phyloP scores from a whole-genome alignment of 2,329 filamentous ascomycete genomes.

The Epichloe typhina region DNA sequence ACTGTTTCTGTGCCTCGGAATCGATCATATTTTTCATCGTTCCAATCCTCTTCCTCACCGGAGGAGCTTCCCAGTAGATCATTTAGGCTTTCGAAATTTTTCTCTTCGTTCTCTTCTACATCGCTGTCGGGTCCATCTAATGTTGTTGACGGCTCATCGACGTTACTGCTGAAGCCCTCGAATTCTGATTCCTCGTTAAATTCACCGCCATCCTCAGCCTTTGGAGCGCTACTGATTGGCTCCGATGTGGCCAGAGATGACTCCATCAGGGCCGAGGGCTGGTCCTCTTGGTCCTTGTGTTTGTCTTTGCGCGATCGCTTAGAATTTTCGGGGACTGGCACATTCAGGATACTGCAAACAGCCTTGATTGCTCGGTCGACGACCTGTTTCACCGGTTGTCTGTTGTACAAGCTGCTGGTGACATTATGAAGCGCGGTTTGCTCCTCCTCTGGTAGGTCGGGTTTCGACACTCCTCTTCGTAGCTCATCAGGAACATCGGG shows the following conservation, averaged over 20 bases:
- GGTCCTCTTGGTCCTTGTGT: slow-evolving; percentile 18
- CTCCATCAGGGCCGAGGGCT: slow-evolving; percentile 13
- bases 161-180: slow-evolving; percentile 21
- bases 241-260: neutral
- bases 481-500: slow-evolving; percentile 36
- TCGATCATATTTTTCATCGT: slow-evolving; percentile 17
- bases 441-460: slow-evolving; percentile 39
- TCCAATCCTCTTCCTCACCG: slow-evolving; percentile 28
- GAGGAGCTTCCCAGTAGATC: slow-evolving; percentile 31
- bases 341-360: slow-evolving; percentile 34
- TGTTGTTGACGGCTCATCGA: slow-evolving; percentile 11
- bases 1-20: slow-evolving; percentile 22
- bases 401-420: slow-evolving; percentile 43
- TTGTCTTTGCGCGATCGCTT: slow-evolving; percentile 20
- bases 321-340: slow-evolving; percentile 31
- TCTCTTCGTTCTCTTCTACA: slow-evolving; percentile 19
- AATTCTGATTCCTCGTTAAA: slow-evolving; percentile 22
- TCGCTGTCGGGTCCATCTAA: slow-evolving; percentile 9
- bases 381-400: slow-evolving; percentile 34
- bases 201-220: slow-evolving; percentile 4
- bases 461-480: slow-evolving; percentile 33
- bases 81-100: slow-evolving; percentile 28
- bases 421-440: slow-evolving; percentile 41
- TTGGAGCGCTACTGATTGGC: slow-evolving; percentile 9
- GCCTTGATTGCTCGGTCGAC: slow-evolving; percentile 34